Conservation (phyloP, 2,329 filamentous ascomycete genomes). For the Calonectria montana region DNA sequence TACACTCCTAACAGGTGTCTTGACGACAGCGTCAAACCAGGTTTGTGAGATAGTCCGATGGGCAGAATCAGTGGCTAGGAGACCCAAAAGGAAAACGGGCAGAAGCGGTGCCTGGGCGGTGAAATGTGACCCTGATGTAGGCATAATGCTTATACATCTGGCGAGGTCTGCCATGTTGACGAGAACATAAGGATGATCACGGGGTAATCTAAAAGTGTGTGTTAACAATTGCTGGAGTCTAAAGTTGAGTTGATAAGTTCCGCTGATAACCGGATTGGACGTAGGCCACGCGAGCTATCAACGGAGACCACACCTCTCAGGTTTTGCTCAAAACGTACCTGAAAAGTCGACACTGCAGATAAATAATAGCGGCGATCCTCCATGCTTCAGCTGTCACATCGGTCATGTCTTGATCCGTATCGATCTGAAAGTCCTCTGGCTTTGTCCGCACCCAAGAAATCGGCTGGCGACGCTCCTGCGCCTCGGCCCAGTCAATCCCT, state of each 20-base stretch:
- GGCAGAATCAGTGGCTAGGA: slow-evolving; percentile 45
- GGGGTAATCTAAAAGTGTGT: slow-evolving; percentile 47
- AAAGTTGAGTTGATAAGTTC: not conserved
- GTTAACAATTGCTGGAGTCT: not conserved
- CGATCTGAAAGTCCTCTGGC: slow-evolving; percentile 39
- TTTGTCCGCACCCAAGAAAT: slow-evolving; percentile 47
- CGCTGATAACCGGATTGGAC: not conserved
- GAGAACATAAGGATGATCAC: slow-evolving; percentile 50
- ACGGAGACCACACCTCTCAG: not conserved
- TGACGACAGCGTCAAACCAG: slow-evolving; percentile 53
- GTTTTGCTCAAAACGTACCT: slow-evolving; percentile 41
- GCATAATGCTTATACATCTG: slow-evolving; percentile 53
- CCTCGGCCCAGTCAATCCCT: slow-evolving; percentile 35
- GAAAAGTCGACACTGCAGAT: slow-evolving; percentile 52
- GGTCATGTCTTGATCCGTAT: slow-evolving; percentile 49
- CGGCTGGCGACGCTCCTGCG: slow-evolving; percentile 25
- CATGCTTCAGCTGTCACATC: slow-evolving; percentile 55
- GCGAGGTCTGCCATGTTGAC: slow-evolving; percentile 47
- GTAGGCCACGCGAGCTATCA: not conserved
- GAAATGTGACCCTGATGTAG: slow-evolving; percentile 53
- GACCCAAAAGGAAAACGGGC: slow-evolving; percentile 54
- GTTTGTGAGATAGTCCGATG: slow-evolving; percentile 44
- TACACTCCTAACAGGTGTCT: slow-evolving; percentile 53
- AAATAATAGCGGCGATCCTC: slow-evolving; percentile 53
- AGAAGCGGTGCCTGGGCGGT: slow-evolving; percentile 56